Conservation (phyloP, 768 basidiomycete genomes). For the Auricularia cornea region DNA sequence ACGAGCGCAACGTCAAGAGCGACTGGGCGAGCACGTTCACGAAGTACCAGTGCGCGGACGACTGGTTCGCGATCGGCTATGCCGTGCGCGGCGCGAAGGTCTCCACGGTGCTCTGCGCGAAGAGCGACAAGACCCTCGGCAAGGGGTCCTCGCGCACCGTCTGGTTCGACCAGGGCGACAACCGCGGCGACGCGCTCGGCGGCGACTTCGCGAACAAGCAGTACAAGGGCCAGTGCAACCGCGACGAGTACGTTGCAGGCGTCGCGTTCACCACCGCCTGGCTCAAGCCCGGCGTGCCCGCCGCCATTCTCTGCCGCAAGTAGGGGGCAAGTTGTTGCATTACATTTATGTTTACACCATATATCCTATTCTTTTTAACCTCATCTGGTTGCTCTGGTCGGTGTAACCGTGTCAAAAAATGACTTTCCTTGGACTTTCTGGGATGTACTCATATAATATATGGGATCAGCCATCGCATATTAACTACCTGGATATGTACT, state of each 20-base stretch:
- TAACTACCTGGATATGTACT: no score
- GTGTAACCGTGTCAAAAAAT: no score
- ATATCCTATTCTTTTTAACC: no score
- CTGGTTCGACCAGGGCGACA: conserved; percentile 7
- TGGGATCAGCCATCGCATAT: no score
- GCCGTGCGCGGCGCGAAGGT: not conserved
- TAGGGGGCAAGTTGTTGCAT: no score
- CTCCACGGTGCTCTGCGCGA: not conserved
- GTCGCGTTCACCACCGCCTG: conserved; percentile 2
- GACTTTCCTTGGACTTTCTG: no score
- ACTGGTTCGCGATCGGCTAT: conserved; percentile 3
- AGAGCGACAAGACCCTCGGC: not conserved
- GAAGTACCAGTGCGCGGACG: conserved; percentile 4
- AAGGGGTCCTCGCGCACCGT: conserved; percentile 1
- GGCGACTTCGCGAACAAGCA: conserved; percentile 3
- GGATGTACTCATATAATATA: no score
- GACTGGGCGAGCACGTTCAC: conserved; percentile 5
- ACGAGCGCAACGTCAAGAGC: conserved; percentile 3
- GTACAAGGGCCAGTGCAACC: conserved; percentile 6
- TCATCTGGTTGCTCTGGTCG: no score
- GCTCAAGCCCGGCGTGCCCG: not conserved
- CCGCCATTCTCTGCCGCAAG: conserved; percentile 3
- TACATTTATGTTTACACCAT: no score
- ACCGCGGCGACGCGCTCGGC: not conserved
- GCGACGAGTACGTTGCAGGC: conserved; percentile 6